phyloP scores from a whole-genome alignment of 495 filamentous ascomycete species.

The Schizothecium vesticola region DNA sequence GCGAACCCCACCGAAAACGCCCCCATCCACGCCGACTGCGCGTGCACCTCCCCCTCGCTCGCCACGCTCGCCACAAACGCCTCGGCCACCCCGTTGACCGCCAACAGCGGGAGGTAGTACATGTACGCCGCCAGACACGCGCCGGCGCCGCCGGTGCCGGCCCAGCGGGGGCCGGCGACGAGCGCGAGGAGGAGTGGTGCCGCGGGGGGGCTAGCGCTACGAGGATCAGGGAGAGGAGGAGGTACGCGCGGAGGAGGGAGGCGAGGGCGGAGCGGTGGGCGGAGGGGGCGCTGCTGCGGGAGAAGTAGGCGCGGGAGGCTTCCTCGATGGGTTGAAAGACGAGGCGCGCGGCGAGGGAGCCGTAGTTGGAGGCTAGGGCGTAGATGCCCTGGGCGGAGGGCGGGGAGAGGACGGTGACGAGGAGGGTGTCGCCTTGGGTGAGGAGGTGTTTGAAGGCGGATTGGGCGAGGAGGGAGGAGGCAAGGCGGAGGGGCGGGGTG shows the following conservation, averaged over 20 bases:
- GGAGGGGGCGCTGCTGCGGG: conserved; percentile 42
- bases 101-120: conserved; percentile 88
- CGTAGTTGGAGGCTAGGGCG: conserved; percentile 90
- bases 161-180: conserved; percentile 72
- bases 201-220: conserved; percentile 65
- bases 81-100: conserved; percentile 86
- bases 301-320: conserved; percentile 80
- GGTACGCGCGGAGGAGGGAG: conserved; percentile 55
- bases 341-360: conserved; percentile 80
- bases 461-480: conserved; percentile 78
- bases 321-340: conserved; percentile 96
- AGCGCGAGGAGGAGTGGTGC: conserved; percentile 65
- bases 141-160: conserved; percentile 53
- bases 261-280: conserved; percentile 34
- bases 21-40: conserved; percentile 77
- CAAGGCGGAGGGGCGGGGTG: conserved; percentile 57
- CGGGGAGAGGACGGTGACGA: conserved; percentile 70
- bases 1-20: conserved; percentile 70
- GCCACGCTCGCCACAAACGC: conserved; percentile 88
- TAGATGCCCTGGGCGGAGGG: conserved; percentile 86
- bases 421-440: conserved; percentile 87
- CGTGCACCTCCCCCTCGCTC: conserved; percentile 58
- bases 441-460: conserved; percentile 83
- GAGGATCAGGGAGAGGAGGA: conserved; percentile 62
- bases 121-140: conserved; percentile 70